A percentile compares a stretch with the other conserved stretches of the same genome.
phyloP scores from a whole-genome alignment of 441 rosid genomes.

The Viola pubescens region DNA sequence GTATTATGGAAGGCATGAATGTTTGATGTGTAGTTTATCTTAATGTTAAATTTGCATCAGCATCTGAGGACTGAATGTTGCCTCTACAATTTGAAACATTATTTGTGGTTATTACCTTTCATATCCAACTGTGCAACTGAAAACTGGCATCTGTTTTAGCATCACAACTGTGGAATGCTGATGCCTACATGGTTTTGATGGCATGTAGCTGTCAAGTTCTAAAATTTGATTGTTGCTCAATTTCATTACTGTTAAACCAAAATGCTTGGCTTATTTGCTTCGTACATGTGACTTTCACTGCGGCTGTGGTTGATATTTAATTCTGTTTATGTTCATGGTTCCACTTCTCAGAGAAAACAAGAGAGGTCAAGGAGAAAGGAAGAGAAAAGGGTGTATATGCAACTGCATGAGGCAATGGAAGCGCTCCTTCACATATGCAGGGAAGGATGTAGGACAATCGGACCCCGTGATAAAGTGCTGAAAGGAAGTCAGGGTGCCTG shows the following conservation, averaged over 20 bases:
- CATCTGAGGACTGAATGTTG: too few species aligned
- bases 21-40: not conserved
- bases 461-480: constrained; percentile 61
- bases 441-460: constrained; percentile 84
- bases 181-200: not conserved
- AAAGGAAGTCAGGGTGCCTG: constrained; percentile 46
- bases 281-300: too few species aligned
- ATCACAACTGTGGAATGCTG: too few species aligned
- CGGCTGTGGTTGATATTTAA: too few species aligned
- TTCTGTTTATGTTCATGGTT: not conserved
- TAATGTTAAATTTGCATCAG: too few species aligned
- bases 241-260: too few species aligned
- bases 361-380: constrained; percentile 47
- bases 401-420: constrained; percentile 73
- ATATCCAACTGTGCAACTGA: too few species aligned
- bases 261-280: too few species aligned
- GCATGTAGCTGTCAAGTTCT: not conserved
- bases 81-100: too few species aligned
- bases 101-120: too few species aligned
- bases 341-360: constrained; percentile 38
- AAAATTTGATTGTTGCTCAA: too few species aligned
- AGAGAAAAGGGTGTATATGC: constrained; percentile 61
- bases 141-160: too few species aligned
- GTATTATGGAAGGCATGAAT: not conserved
- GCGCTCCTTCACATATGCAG: constrained; percentile 82